Conservation (phyloP, 2,329 filamentous ascomycete genomes). For the Ceratocystis variospora region DNA sequence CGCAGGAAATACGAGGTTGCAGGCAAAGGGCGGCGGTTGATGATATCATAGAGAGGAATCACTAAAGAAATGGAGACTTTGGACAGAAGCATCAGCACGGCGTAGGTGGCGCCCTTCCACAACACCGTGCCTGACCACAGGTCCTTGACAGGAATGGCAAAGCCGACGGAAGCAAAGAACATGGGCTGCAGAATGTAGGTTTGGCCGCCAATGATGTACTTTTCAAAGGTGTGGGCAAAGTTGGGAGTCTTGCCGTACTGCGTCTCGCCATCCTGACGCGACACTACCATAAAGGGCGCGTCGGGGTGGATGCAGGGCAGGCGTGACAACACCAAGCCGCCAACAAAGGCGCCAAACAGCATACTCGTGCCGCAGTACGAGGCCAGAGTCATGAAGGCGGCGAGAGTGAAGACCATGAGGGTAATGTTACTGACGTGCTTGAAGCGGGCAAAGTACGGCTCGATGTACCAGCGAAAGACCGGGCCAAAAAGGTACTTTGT, state of each 20-base stretch:
- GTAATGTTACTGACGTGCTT: slow-evolving; percentile 24
- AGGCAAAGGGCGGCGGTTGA: slow-evolving; percentile 10
- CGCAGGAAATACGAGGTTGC: slow-evolving; percentile 9
- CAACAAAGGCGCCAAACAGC: slow-evolving; percentile 30
- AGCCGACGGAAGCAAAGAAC: slow-evolving; percentile 47
- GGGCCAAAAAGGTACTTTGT: slow-evolving; percentile 30
- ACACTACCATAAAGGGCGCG: slow-evolving; percentile 26
- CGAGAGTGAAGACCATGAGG: slow-evolving; percentile 27
- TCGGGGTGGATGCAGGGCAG: slow-evolving; percentile 27
- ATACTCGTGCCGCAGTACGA: slow-evolving; percentile 28
- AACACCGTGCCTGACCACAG: slow-evolving; percentile 39
- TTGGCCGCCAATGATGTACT: slow-evolving; percentile 27
- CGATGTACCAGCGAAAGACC: slow-evolving; percentile 26
- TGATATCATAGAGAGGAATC: slow-evolving; percentile 26
- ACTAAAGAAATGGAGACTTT: slow-evolving; percentile 25
- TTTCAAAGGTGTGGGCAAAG: slow-evolving; percentile 29
- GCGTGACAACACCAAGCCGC: slow-evolving; percentile 29
- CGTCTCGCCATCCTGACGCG: slow-evolving; percentile 26
- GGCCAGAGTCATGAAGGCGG: slow-evolving; percentile 24
- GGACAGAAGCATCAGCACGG: slow-evolving; percentile 39
- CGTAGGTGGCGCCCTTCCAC: slow-evolving; percentile 45
- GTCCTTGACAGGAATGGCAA: slow-evolving; percentile 44
- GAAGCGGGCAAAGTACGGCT: slow-evolving; percentile 26
- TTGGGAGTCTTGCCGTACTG: slow-evolving; percentile 26
- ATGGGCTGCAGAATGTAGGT: slow-evolving; percentile 39